Conservation (phyloP, 352 stramenopile genomes). For the Peronospora farinosa region DNA sequence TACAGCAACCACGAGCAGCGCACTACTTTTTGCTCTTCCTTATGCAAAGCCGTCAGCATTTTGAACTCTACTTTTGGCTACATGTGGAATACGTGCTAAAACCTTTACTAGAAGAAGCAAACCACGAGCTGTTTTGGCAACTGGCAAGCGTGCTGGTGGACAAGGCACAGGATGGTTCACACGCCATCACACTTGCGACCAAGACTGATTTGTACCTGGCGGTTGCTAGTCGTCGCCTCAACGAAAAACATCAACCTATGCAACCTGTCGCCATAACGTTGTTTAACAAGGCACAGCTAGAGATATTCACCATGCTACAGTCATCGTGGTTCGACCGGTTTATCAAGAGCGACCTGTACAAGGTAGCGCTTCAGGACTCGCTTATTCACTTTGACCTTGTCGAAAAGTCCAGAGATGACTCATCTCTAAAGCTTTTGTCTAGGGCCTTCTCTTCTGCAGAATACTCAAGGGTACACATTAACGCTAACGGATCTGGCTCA, state of each 20-base stretch:
- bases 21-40: conserved; percentile 85
- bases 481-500: background rate
- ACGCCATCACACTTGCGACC: conserved; percentile 68
- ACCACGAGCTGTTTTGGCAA: conserved; percentile 59
- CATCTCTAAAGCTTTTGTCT: conserved; percentile 57
- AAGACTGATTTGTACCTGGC: conserved; percentile 62
- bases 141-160: conserved; percentile 55
- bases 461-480: conserved; percentile 19
- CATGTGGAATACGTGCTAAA: conserved; percentile 85
- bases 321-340: conserved; percentile 82
- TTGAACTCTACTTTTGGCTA: conserved; percentile 85
- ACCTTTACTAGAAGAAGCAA: conserved; percentile 43
- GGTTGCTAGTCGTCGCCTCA: conserved; percentile 35
- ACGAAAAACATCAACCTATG: conserved; percentile 35
- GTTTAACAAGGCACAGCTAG: conserved; percentile 64
- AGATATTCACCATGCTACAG: conserved; percentile 75
- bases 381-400: conserved; percentile 54
- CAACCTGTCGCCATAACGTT: conserved; percentile 40
- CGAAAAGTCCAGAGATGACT: conserved; percentile 53
- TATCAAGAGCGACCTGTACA: conserved; percentile 81
- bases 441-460: conserved; percentile 50
- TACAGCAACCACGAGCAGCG: conserved; percentile 68
- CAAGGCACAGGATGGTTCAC: conserved; percentile 71
- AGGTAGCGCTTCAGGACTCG: conserved; percentile 68
- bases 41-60: conserved; percentile 84